Conservation (phyloP, 345 rosid species). For the Erucastrum elatum region DNA sequence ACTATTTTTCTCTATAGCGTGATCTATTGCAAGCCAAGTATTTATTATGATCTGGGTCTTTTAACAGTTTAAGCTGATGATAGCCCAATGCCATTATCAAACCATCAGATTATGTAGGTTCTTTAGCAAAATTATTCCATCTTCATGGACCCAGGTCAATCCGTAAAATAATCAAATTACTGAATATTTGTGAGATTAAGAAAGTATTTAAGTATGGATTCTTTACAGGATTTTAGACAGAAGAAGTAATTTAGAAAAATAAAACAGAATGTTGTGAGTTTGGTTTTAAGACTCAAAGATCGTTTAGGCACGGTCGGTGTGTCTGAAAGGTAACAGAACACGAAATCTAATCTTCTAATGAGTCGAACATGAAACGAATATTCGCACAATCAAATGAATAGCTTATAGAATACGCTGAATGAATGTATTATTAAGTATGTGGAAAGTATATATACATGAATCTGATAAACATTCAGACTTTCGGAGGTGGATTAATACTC, state of each 20-base stretch:
- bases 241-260: neutral
- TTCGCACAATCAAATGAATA: constrained; percentile 20
- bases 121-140: neutral
- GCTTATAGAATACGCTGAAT: no score
- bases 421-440: no score
- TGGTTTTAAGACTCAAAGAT: neutral
- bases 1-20: neutral
- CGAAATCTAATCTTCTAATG: constrained; percentile 31
- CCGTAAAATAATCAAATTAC: neutral
- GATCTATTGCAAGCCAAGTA: neutral
- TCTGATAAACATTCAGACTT: no score
- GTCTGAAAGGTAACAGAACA: constrained; percentile 29
- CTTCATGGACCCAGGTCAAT: neutral
- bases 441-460: no score
- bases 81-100: neutral
- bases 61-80: neutral
- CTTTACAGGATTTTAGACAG: no score
- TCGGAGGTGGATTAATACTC: no score
- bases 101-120: neutral
- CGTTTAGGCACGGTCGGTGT: neutral
- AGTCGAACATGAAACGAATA: constrained; percentile 38
- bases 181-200: neutral
- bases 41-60: neutral
- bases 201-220: neutral
- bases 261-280: neutral